Base-by-base conservation (phyloP, 140 eudicot genomes). In the Erigeron philadelphicus region DNA sequence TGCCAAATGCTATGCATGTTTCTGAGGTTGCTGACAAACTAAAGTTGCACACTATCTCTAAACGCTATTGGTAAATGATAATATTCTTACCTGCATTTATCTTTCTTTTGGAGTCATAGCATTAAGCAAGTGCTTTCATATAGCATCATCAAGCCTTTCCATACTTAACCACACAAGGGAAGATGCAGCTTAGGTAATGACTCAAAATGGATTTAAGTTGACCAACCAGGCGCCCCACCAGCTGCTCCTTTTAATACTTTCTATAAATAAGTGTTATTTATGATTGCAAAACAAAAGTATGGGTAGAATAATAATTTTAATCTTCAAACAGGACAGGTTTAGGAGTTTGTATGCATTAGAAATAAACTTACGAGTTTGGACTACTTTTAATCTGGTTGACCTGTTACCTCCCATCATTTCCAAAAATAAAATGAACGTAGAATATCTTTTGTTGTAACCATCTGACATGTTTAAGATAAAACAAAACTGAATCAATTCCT, bases 1-100 rank as follows among this genome's bases (percentile, higher is more conserved):
- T 80, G 50, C 75, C 81, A 7, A 11, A 71, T 60, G 84, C 84
- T 58, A 76, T 76, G 81, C 55, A 50, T 54, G 79, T 74, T 35
- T 60, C 81, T 0, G 81, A 76, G 72, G 79, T 80, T 3, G 79
- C 81, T 45, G 58, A 76, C 5, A 80, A 76, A 40, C 84, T 80
- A 35, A 40, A 68, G 49, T 60, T 76, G 71, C 75, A 72, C 66
- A 64, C 71, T 16, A 53, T 76, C 60, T 74, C 54, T 54, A 72
- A 54, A 58, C 69, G 35, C 40, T 49, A n/a, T 11, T 80, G 81
- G 78, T 80, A 76, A 53, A 12, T 71, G 31, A 42, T n/a, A 19
- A 13, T 55, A 13, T 60, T 67, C 59, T 60, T 13, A 46, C 66
- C 6, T 9, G 12, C 50, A 45, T 52, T 7, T 13, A 7, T 58